These are phyloP conservation scores for Hypoxylon sp. DNA, from an alignment of 2,329 filamentous ascomycete genomes.

Conservation along the genomic window DNA sequence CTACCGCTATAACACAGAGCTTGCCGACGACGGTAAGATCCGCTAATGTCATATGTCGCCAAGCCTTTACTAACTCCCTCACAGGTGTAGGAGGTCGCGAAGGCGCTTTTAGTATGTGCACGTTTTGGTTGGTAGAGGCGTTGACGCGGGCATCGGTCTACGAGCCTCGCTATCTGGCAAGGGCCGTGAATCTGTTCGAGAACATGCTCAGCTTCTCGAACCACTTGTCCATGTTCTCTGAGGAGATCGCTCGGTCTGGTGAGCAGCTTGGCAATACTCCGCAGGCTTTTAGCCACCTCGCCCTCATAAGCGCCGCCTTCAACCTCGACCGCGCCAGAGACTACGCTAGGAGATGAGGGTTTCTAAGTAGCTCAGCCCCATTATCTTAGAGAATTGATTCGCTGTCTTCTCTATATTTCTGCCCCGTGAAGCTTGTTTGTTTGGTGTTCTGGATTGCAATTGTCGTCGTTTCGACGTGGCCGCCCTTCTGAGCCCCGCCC, in stretches of 20 bases:
- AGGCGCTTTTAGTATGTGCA: slow-evolving; percentile 86
- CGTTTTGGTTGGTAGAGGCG: slow-evolving; percentile 86
- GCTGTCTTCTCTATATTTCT: not conserved
- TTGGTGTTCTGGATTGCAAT: not conserved
- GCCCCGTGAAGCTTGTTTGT: not conserved
- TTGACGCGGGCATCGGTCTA: slow-evolving; percentile 78
- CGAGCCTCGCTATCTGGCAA: slow-evolving; percentile 73
- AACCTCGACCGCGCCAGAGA: slow-evolving; percentile 73
- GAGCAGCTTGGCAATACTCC: slow-evolving; percentile 86
- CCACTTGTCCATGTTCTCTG: slow-evolving; percentile 83
- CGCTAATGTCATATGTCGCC: not conserved
- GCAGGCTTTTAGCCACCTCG: slow-evolving; percentile 83
- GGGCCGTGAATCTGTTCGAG: slow-evolving; percentile 79
- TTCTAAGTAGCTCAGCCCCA: not conserved
- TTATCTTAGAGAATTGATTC: not conserved
- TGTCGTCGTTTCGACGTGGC: not conserved
- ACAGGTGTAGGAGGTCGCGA: slow-evolving; percentile 80
- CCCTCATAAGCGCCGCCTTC: slow-evolving; percentile 82
- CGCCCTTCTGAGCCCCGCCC: not conserved
- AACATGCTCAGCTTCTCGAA: slow-evolving; percentile 84
- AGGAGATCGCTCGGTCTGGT: slow-evolving; percentile 81
- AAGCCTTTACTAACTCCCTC: slow-evolving; percentile 7
- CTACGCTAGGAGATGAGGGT: slow-evolving; percentile 27
- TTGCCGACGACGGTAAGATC: slow-evolving; percentile 76
- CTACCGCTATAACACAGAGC: slow-evolving; percentile 79